Percentiles rank a stretch among this genome's conserved stretches.
Conservation (phyloP, 2,329 filamentous ascomycete species). For the Xylaria digitata region DNA sequence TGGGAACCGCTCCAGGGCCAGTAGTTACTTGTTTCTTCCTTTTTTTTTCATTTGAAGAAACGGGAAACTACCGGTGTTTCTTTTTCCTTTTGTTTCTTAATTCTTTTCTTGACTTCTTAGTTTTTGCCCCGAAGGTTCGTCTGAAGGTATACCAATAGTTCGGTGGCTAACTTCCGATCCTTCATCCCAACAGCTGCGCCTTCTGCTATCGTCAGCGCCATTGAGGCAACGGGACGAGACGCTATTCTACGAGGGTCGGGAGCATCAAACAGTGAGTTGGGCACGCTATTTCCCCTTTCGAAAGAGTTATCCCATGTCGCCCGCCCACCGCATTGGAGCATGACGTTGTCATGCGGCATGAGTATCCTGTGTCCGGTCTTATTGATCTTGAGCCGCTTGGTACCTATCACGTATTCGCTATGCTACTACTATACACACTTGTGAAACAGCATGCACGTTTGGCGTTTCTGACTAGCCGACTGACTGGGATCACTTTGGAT, state of each 20-base stretch:
- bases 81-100: not conserved
- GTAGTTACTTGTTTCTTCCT: constrained; percentile 1
- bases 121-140: constrained; percentile 23
- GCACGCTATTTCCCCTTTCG: constrained; percentile 30
- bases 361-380: constrained; percentile 17
- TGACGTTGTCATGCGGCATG: constrained; percentile 31
- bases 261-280: constrained; percentile 78
- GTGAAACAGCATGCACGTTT: constrained; percentile 29
- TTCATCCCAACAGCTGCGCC: constrained; percentile 71
- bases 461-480: constrained; percentile 36
- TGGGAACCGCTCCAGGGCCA: constrained; percentile 1
- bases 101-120: not conserved
- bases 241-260: constrained; percentile 93
- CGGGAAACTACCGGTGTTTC: not conserved
- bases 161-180: constrained; percentile 32
- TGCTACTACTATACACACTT: constrained; percentile 17
- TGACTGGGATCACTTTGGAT: constrained; percentile 39
- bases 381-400: constrained; percentile 18
- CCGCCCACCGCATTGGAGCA: constrained; percentile 25
- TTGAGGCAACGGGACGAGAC: constrained; percentile 90
- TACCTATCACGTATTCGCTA: constrained; percentile 9
- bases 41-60: not conserved
- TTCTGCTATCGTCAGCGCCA: constrained; percentile 87
- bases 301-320: constrained; percentile 16
- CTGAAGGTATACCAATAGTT: constrained; percentile 39